These are phyloP conservation scores for Didymella exigua DNA, from an alignment of 2,329 filamentous ascomycete genomes.

Conservation along the genomic window DNA sequence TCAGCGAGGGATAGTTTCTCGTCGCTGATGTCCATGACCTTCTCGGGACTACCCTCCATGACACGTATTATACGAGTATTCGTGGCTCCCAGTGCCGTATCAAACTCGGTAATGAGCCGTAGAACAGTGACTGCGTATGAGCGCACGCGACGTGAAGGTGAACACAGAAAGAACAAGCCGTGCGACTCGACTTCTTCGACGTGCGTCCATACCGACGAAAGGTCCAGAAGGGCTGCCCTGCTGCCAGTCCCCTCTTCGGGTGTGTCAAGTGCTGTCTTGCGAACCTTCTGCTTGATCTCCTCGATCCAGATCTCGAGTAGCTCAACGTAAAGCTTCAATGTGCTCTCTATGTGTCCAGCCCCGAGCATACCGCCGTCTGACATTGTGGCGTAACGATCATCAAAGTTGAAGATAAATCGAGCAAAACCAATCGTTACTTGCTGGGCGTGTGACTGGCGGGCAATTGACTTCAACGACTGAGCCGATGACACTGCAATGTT, in stretches of 20 bases:
- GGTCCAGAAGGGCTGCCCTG: conserved; percentile 77
- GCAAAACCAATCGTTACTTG: conserved; percentile 97
- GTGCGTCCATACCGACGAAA: conserved; percentile 87
- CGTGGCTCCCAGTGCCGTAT: conserved; percentile 81
- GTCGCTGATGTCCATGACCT: conserved; percentile 90
- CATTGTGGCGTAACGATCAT: conserved; percentile 96
- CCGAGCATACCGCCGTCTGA: conserved; percentile 97
- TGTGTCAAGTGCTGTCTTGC: conserved; percentile 69
- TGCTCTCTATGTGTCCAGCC: conserved; percentile 91
- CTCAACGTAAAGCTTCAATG: conserved; percentile 89
- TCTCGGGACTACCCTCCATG: conserved; percentile 84
- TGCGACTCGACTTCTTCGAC: conserved; percentile 97
- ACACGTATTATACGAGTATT: conserved; percentile 87
- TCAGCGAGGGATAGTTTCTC: conserved; percentile 91
- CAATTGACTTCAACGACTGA: conserved; percentile 92
- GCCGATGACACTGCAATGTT: conserved; percentile 93
- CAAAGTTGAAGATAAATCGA: conserved; percentile 97
- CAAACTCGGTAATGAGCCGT: conserved; percentile 90
- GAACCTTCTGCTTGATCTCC: conserved; percentile 86
- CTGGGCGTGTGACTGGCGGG: conserved; percentile 88
- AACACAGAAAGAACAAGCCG: conserved; percentile 95
- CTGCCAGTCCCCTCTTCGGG: conserved; percentile 70
- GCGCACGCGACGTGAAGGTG: conserved; percentile 87
- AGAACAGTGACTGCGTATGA: conserved; percentile 91
- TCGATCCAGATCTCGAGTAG: conserved; percentile 96